Evolutionary conservation across 805 yeast species (phyloP).

Genomic region (Sugiyamaella valdiviana): DNA sequence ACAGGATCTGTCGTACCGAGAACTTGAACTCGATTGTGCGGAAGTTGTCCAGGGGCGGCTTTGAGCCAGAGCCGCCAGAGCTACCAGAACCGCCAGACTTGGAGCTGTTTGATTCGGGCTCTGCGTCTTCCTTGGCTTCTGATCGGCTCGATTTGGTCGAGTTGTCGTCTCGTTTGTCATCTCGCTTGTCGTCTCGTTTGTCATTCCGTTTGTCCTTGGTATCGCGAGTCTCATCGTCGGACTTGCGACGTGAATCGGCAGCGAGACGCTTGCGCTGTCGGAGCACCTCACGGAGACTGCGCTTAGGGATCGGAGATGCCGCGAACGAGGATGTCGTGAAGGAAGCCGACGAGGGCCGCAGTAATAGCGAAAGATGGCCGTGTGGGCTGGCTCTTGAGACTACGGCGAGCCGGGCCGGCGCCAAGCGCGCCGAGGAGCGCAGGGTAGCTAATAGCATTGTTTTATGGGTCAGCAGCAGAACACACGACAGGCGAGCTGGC

Average conservation of each 20-base stretch:
- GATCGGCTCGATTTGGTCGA: too few relatives aligned
- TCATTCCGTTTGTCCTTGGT: too few relatives aligned
- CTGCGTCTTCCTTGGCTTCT: not conserved
- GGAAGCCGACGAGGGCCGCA: not conserved
- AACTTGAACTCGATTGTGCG: slow-evolving; percentile 12
- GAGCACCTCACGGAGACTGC: not conserved
- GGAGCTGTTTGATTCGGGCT: not conserved
- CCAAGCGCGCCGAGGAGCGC: not conserved
- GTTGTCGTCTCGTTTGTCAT: too few relatives aligned
- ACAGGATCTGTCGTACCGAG: slow-evolving; percentile 7
- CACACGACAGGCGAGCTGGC: too few relatives aligned
- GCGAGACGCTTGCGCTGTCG: not conserved
- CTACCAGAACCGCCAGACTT: not conserved
- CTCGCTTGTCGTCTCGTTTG: too few relatives aligned
- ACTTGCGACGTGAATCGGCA: too few relatives aligned
- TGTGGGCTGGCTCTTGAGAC: not conserved
- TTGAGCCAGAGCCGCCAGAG: not conserved
- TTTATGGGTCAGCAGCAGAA: not conserved
- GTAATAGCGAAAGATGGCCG: not conserved
- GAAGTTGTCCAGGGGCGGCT: slow-evolving; percentile 6
- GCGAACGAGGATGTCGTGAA: not conserved
- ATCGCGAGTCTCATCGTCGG: too few relatives aligned
- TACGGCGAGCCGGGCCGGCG: not conserved
- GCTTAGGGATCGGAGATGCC: not conserved
- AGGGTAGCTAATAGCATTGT: not conserved